Conservation (phyloP, 306 rosid genomes). For the Glycine latifolia region DNA sequence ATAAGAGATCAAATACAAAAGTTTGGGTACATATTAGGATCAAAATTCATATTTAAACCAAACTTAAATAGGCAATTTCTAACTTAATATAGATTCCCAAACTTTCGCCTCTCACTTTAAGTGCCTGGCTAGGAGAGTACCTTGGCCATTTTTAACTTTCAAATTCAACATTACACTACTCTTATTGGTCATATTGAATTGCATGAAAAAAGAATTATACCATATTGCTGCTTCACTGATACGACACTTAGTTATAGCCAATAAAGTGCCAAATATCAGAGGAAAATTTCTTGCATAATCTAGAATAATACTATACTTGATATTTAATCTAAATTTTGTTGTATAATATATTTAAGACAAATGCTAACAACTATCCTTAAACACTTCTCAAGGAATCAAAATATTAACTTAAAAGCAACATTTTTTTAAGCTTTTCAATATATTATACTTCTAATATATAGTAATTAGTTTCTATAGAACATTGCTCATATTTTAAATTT, state of each 20-base stretch:
- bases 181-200: neutral
- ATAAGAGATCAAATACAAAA: too few relatives aligned
- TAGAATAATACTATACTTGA: neutral
- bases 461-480: neutral
- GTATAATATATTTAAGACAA: neutral
- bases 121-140: neutral
- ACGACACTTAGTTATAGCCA: constrained; percentile 8
- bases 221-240: constrained; percentile 20
- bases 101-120: neutral
- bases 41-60: too few relatives aligned
- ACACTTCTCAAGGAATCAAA: neutral
- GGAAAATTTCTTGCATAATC: neutral
- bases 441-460: neutral
- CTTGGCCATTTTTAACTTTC: neutral
- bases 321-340: neutral
- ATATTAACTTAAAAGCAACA: neutral
- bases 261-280: constrained; percentile 14
- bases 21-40: too few relatives aligned
- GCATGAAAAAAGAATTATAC: neutral
- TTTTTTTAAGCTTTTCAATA: neutral
- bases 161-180: constrained; percentile 6
- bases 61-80: neutral
- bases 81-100: neutral
- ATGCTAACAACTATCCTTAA: neutral
- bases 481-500: neutral